These are phyloP conservation scores for Gnaphalium uliginosum DNA, from an alignment of 129 eudicot genomes.

Conservation along the genomic window DNA sequence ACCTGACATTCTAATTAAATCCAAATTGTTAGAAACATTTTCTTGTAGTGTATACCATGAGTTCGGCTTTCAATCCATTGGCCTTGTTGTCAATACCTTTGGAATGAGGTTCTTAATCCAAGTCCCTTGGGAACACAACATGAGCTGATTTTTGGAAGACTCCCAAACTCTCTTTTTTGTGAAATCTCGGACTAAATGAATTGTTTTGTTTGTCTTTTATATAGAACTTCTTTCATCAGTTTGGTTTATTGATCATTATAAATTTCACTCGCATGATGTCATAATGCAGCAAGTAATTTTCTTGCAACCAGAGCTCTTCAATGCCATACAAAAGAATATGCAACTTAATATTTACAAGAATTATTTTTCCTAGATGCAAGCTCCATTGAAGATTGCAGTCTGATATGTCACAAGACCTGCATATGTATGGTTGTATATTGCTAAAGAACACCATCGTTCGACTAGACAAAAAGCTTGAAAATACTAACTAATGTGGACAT, in stretches of 20 bases:
- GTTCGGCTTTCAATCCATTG: conserved; percentile 14
- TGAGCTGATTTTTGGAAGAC: conserved; percentile 24
- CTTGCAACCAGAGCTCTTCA: neutral
- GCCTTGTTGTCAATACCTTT: conserved; percentile 5
- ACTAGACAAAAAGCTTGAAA: neutral
- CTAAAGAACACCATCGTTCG: neutral
- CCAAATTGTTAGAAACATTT: neutral
- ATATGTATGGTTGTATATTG: neutral
- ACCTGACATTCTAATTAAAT: conserved; percentile 54
- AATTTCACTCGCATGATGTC: neutral
- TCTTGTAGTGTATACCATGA: conserved; percentile 19
- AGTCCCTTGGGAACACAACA: conserved; percentile 11
- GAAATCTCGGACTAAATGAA: conserved; percentile 8
- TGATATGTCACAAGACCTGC: neutral
- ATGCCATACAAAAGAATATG: neutral
- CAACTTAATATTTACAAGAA: neutral
- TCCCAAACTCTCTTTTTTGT: conserved; percentile 22
- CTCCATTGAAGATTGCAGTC: neutral
- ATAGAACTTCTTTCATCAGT: neutral
- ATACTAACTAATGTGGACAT: neutral
- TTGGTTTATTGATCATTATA: neutral
- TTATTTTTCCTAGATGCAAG: neutral
- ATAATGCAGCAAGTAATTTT: neutral
- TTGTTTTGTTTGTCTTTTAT: neutral
- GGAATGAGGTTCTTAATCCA: conserved; percentile 1